Percentiles rank a stretch among this genome's conserved stretches.
Conservation (phyloP, 805 yeast species). For the Zygoascus tannicola region DNA sequence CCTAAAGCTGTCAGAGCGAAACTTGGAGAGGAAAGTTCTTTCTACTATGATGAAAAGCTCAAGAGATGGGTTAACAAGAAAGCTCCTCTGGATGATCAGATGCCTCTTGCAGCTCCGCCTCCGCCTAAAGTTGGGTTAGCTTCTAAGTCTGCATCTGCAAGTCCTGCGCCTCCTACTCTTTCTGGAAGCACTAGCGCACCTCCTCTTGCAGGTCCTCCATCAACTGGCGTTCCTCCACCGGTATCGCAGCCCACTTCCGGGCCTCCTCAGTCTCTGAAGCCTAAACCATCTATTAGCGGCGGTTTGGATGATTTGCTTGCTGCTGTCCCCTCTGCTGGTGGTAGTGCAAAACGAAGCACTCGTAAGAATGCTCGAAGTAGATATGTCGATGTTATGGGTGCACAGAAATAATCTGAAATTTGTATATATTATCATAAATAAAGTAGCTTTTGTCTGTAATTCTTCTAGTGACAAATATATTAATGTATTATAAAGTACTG, state of each 20-base stretch:
- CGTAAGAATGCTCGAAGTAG: conserved; percentile 48
- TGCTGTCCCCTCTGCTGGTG: conserved; percentile 26
- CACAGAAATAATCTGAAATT: conserved; percentile 5
- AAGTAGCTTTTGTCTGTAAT: no score
- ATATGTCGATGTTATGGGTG: conserved; percentile 56
- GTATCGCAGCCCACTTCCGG: conserved; percentile 5
- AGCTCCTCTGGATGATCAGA: conserved; percentile 27
- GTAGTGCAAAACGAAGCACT: conserved; percentile 35
- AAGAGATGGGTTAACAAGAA: conserved; percentile 80
- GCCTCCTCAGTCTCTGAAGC: conserved; percentile 19
- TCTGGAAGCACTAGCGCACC: background rate
- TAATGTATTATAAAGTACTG: no score
- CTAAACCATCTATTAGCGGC: conserved; percentile 27
- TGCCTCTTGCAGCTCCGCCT: conserved; percentile 63
- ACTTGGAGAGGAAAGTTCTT: conserved; percentile 65
- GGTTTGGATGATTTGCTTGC: conserved; percentile 42
- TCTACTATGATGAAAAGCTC: conserved; percentile 73
- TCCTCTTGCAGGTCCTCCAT: conserved; percentile 15
- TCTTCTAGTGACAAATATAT: no score
- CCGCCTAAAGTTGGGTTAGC: conserved; percentile 33
- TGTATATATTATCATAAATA: no score
- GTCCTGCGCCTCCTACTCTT: conserved; percentile 13
- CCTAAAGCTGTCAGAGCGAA: conserved; percentile 79
- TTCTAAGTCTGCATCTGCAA: conserved; percentile 6
- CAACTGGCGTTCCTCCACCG: conserved; percentile 11